Conservation (phyloP, 495 filamentous ascomycete genomes). For the Penicillium dipodomyicola region DNA sequence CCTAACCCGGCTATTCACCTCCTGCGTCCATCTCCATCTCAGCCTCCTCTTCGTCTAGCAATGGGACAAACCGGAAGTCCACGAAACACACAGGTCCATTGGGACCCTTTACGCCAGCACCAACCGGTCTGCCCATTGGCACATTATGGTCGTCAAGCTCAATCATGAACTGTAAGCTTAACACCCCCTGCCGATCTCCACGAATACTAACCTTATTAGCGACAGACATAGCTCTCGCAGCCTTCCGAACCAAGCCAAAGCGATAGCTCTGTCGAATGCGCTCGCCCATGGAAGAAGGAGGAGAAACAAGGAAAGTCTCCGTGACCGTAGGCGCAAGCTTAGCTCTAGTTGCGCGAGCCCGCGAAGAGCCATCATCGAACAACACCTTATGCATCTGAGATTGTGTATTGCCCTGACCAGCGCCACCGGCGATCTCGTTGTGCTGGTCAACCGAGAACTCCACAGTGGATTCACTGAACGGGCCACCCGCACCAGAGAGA, state of each 20-base stretch:
- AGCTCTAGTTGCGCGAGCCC: constrained; percentile 45
- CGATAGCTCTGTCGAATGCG: constrained; percentile 59
- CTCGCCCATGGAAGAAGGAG: constrained; percentile 42
- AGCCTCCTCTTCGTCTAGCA: constrained; percentile 59
- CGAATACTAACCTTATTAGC: constrained; percentile 91
- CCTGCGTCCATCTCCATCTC: constrained; percentile 34
- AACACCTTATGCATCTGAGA: constrained; percentile 29
- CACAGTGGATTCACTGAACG: constrained; percentile 75
- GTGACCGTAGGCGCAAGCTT: constrained; percentile 46
- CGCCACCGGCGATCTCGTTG: constrained; percentile 17
- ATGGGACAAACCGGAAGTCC: constrained; percentile 75
- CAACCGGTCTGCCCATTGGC: constrained; percentile 25
- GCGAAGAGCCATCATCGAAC: constrained; percentile 40
- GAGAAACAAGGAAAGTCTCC: constrained; percentile 49
- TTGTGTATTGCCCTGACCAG: constrained; percentile 13
- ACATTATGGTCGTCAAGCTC: constrained; percentile 55
- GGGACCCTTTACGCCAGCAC: constrained; percentile 21
- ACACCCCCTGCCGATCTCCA: constrained; percentile 79
- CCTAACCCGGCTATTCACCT: constrained; percentile 14
- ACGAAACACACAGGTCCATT: constrained; percentile 60
- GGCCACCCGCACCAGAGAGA: constrained; percentile 66
- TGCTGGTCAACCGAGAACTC: constrained; percentile 77
- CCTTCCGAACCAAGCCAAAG: constrained; percentile 79
- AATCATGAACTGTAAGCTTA: constrained; percentile 97
- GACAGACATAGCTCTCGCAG: constrained; percentile 81